phyloP scores from a whole-genome alignment of 768 basidiomycete species.

The Kockovaella imperatae region DNA sequence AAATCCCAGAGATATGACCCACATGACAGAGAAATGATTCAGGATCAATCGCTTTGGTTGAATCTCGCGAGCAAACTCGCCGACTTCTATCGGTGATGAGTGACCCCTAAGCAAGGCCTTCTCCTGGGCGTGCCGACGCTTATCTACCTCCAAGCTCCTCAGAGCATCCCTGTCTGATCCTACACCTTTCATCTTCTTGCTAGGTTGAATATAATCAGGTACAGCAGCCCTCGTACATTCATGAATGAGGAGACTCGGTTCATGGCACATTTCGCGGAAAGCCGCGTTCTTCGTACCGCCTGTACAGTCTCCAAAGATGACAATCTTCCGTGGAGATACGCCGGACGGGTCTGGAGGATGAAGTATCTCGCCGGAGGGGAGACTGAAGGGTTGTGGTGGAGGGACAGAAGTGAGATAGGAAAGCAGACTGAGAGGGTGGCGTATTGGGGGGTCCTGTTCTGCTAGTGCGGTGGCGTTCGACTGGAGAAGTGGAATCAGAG shows the following conservation, averaged over 20 bases:
- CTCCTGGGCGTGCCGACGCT: neutral
- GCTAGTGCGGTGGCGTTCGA: conserved; percentile 30
- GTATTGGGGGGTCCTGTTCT: conserved; percentile 27
- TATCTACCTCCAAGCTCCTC: conserved; percentile 6
- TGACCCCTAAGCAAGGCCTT: conserved; percentile 40
- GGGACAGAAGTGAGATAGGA: conserved; percentile 34
- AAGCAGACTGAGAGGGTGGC: conserved; percentile 33
- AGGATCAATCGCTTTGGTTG: conserved; percentile 33
- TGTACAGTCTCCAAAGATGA: conserved; percentile 42
- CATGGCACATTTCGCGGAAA: conserved; percentile 28
- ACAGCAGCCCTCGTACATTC: conserved; percentile 45
- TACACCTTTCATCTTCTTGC: conserved; percentile 61
- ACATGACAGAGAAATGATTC: conserved; percentile 45
- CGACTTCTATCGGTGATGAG: conserved; percentile 40
- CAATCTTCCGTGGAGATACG: conserved; percentile 26
- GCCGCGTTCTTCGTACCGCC: conserved; percentile 33
- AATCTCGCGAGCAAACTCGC: conserved; percentile 31
- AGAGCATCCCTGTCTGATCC: conserved; percentile 7
- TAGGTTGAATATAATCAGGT: conserved; percentile 56
- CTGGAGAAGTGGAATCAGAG: conserved; percentile 31
- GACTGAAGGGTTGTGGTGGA: conserved; percentile 28
- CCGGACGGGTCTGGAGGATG: conserved; percentile 28
- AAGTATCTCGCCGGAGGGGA: conserved; percentile 34
- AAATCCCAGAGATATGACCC: conserved; percentile 3
- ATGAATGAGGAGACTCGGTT: conserved; percentile 40